phyloP scores from a whole-genome alignment of 2,329 filamentous ascomycete species.

The Madurella mycetomatis region DNA sequence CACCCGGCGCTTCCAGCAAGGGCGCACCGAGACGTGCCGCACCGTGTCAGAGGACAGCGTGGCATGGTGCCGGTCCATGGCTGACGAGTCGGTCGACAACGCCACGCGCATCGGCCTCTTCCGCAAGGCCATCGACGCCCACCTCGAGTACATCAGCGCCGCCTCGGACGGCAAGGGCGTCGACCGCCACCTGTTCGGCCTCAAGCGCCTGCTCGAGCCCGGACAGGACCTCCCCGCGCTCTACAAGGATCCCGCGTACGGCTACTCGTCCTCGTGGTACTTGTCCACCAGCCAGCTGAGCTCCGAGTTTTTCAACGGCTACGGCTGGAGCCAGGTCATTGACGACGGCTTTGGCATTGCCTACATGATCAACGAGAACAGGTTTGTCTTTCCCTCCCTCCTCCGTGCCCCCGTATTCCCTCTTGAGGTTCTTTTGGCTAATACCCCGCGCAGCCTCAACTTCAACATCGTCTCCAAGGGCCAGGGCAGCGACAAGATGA shows the following conservation, averaged over 20 bases:
- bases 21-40: conserved; percentile 93
- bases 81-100: conserved; percentile 59
- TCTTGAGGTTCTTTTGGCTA: too few relatives aligned
- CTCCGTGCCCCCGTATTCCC: background rate
- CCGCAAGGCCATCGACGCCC: conserved; percentile 73
- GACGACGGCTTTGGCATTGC: conserved; percentile 95
- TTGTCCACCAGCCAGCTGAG: conserved; percentile 85
- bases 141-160: conserved; percentile 85
- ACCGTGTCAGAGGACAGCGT: conserved; percentile 86
- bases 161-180: conserved; percentile 91
- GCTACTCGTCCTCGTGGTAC: conserved; percentile 84
- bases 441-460: conserved; percentile 63
- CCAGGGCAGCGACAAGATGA: conserved; percentile 87
- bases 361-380: conserved; percentile 99
- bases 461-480: conserved; percentile 98
- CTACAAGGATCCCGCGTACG: conserved; percentile 80
- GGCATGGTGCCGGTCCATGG: conserved; percentile 84
- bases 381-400: conserved; percentile 43
- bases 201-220: conserved; percentile 82
- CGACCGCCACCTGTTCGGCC: conserved; percentile 92
- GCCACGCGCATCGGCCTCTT: conserved; percentile 69
- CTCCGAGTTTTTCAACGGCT: conserved; percentile 97
- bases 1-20: conserved; percentile 90
- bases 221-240: conserved; percentile 78
- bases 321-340: conserved; percentile 97